Conservation (phyloP, 352 stramenopile genomes). For the Phytophthora pinifolia region DNA sequence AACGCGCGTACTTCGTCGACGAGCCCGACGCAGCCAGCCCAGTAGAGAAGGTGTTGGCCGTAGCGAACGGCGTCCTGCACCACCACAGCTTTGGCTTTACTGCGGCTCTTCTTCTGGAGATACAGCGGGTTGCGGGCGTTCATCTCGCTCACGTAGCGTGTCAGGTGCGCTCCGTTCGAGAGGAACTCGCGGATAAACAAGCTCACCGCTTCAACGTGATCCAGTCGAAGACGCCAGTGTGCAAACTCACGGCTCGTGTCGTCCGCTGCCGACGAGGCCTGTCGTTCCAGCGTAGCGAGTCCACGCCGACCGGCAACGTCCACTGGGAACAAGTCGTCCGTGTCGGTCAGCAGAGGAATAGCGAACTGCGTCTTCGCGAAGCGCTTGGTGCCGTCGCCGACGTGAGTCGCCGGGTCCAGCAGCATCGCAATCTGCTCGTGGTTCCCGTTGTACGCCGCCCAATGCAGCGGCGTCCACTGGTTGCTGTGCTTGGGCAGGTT, state of each 20-base stretch:
- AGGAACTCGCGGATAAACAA: conserved; percentile 64
- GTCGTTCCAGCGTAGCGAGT: conserved; percentile 34
- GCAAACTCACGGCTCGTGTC: conserved; percentile 32
- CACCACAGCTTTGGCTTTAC: conserved; percentile 15
- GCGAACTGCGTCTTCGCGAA: conserved; percentile 43
- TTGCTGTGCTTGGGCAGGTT: conserved; percentile 70
- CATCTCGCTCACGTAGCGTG: conserved; percentile 63
- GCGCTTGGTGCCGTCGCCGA: conserved; percentile 5
- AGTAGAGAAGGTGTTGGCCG: conserved; percentile 79
- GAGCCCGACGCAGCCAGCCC: conserved; percentile 70
- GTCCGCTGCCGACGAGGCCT: neutral
- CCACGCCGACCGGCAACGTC: conserved; percentile 65
- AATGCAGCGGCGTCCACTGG: conserved; percentile 76
- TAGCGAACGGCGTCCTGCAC: conserved; percentile 57
- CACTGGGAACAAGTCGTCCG: conserved; percentile 57
- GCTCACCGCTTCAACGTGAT: conserved; percentile 51
- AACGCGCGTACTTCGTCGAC: conserved; percentile 49
- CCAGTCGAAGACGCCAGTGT: conserved; percentile 58
- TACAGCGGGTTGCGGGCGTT: conserved; percentile 46
- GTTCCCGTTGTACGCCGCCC: conserved; percentile 75
- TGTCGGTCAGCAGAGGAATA: conserved; percentile 61
- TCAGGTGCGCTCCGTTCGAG: conserved; percentile 34
- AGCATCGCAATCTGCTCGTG: conserved; percentile 62
- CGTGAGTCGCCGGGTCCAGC: conserved; percentile 35
- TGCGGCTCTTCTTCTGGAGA: conserved; percentile 17